These are phyloP conservation scores for Rhodotorula diobovata DNA, from an alignment of 768 basidiomycete genomes.

Conservation along the genomic window DNA sequence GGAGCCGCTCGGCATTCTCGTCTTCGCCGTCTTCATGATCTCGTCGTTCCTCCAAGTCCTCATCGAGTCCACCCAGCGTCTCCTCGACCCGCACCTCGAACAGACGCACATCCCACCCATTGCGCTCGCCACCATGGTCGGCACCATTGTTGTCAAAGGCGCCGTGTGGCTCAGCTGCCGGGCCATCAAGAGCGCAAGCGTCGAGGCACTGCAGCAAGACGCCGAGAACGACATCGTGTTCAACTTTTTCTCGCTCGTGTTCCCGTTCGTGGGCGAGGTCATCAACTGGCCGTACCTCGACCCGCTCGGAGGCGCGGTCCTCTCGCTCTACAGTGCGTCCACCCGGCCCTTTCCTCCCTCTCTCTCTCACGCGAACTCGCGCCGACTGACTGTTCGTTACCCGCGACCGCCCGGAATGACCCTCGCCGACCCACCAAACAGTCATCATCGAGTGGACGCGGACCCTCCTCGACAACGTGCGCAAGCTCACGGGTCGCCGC, in stretches of 20 bases:
- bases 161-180: slow-evolving; percentile 31
- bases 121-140: slow-evolving; percentile 44
- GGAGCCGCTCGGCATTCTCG: slow-evolving; percentile 50
- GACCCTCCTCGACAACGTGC: slow-evolving; percentile 49
- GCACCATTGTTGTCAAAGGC: slow-evolving; percentile 48
- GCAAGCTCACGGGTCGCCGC: slow-evolving; percentile 45
- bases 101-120: slow-evolving; percentile 32
- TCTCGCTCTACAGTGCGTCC: slow-evolving; percentile 47
- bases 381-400: neutral
- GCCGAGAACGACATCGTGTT: slow-evolving; percentile 50
- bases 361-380: too few species aligned
- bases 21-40: slow-evolving; percentile 51
- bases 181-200: slow-evolving; percentile 40
- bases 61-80: slow-evolving; percentile 49
- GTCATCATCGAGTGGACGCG: slow-evolving; percentile 48
- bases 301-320: slow-evolving; percentile 49
- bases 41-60: slow-evolving; percentile 46
- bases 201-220: slow-evolving; percentile 50
- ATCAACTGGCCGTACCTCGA: slow-evolving; percentile 47
- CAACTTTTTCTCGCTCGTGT: slow-evolving; percentile 50
- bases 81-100: slow-evolving; percentile 38
- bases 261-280: slow-evolving; percentile 44
- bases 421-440: too few species aligned
- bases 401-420: neutral
- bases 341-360: neutral